Evolutionary conservation across 768 basidiomycete species (phyloP).

Genomic region (Lactarius vividus): DNA sequence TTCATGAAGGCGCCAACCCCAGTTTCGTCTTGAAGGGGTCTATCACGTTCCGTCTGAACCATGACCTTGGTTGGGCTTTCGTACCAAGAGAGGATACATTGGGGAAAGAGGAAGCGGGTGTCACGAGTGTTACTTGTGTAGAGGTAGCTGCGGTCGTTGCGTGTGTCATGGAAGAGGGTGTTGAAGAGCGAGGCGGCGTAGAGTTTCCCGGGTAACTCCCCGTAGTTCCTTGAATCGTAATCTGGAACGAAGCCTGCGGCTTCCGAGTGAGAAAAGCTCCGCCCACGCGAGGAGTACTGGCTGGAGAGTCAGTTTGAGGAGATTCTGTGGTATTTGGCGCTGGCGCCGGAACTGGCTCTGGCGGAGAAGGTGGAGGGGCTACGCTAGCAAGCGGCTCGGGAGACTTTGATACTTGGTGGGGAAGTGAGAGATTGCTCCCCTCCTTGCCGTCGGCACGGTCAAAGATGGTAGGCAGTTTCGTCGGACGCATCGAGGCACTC

Average conservation of each 20-base stretch:
- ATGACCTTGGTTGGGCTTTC: slow-evolving; percentile 4
- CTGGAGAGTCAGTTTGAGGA: background rate
- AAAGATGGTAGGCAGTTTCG: background rate
- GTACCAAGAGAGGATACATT: slow-evolving; percentile 11
- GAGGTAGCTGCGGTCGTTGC: slow-evolving; percentile 8
- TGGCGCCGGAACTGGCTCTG: no score
- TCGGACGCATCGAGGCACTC: background rate
- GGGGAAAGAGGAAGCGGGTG: slow-evolving; percentile 20
- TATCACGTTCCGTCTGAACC: slow-evolving; percentile 20
- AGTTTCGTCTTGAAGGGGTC: slow-evolving; percentile 20
- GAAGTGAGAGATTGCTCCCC: background rate
- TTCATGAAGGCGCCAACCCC: slow-evolving; percentile 10
- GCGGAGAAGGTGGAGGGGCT: background rate
- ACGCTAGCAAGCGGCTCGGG: background rate
- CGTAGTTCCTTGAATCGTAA: background rate
- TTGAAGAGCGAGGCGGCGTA: slow-evolving; percentile 19
- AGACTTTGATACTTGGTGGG: background rate
- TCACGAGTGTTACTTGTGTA: background rate
- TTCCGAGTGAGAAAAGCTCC: slow-evolving; percentile 23
- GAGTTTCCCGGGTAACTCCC: background rate
- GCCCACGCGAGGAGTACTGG: slow-evolving; percentile 3
- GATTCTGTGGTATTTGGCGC: background rate
- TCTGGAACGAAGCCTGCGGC: slow-evolving; percentile 13
- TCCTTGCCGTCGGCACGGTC: background rate
- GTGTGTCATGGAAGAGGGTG: slow-evolving; percentile 21